These are phyloP conservation scores for Nymphaea colorata DNA, from an alignment of 164 flowering plant species.

Conservation along the genomic window DNA sequence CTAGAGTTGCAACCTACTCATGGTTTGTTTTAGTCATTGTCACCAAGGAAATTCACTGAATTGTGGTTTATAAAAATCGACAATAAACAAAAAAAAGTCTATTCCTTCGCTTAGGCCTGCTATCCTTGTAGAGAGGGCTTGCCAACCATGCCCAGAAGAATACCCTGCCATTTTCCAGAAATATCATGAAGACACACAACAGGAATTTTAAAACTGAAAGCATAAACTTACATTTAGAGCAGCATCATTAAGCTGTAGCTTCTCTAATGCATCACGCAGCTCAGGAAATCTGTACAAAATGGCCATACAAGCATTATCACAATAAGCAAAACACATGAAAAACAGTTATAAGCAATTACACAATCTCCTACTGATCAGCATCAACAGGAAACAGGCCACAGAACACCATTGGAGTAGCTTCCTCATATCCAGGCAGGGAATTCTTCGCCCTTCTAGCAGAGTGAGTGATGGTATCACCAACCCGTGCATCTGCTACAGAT, in stretches of 20 bases:
- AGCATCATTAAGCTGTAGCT: constrained; percentile 94
- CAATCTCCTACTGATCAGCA: constrained; percentile 69
- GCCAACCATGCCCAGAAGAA: too few relatives aligned
- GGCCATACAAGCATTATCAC: constrained; percentile 1
- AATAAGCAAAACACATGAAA: not conserved
- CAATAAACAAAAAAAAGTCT: too few relatives aligned
- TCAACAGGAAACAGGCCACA: constrained; percentile 97
- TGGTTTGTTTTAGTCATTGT: too few relatives aligned
- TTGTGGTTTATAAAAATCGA: too few relatives aligned
- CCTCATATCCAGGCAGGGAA: constrained; percentile 90
- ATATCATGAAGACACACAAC: too few relatives aligned
- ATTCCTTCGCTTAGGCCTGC: too few relatives aligned
- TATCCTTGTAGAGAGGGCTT: too few relatives aligned
- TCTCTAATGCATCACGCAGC: constrained; percentile 90
- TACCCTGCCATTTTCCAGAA: too few relatives aligned
- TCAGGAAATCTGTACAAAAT: constrained; percentile 57
- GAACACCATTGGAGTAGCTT: constrained; percentile 98
- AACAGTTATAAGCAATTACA: not conserved
- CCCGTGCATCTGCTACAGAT: constrained; percentile 97
- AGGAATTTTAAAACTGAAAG: not conserved
- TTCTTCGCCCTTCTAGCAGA: constrained; percentile 51
- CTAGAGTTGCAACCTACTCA: too few relatives aligned
- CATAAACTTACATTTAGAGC: constrained; percentile 58
- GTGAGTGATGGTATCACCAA: constrained; percentile 91
- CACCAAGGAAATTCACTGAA: too few relatives aligned